phyloP scores from a whole-genome alignment of 2,329 filamentous ascomycete genomes.

The Rhytidhysteron rufulum region DNA sequence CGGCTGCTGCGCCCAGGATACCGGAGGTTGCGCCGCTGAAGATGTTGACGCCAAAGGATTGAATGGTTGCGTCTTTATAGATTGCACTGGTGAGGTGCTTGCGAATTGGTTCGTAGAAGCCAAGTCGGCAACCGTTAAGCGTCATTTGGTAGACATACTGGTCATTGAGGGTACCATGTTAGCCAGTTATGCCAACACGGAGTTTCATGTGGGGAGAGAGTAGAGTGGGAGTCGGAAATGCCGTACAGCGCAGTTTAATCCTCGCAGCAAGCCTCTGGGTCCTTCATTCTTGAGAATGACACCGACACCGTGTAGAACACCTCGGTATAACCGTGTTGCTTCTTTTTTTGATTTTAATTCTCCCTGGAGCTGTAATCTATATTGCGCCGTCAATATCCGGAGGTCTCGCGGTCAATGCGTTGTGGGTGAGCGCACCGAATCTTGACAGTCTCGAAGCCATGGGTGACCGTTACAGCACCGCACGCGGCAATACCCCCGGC shows the following conservation, averaged over 20 bases:
- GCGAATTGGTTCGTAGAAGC: slow-evolving; percentile 96
- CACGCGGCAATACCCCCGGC: slow-evolving; percentile 95
- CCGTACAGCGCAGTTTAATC: slow-evolving; percentile 74
- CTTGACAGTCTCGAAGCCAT: slow-evolving; percentile 98
- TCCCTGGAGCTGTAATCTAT: slow-evolving; percentile 89
- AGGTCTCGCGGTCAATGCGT: too few relatives aligned
- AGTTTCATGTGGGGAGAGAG: too few relatives aligned
- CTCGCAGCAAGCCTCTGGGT: slow-evolving; percentile 77
- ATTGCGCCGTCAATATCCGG: slow-evolving; percentile 14
- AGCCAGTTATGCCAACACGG: slow-evolving; percentile 2
- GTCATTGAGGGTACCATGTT: slow-evolving; percentile 1
- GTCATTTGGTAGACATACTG: slow-evolving; percentile 93
- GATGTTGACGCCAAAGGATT: slow-evolving; percentile 89
- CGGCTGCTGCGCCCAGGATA: slow-evolving; percentile 85
- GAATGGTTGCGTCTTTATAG: slow-evolving; percentile 68
- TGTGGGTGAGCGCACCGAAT: slow-evolving; percentile 65
- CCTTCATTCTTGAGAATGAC: slow-evolving; percentile 93
- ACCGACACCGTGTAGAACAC: slow-evolving; percentile 84
- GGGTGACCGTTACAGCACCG: slow-evolving; percentile 94
- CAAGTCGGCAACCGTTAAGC: slow-evolving; percentile 91
- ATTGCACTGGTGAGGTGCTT: slow-evolving; percentile 64
- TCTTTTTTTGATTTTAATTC: slow-evolving; percentile 85
- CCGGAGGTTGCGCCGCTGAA: slow-evolving; percentile 86
- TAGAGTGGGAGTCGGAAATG: too few relatives aligned
- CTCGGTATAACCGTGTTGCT: slow-evolving; percentile 83